Conservation (phyloP, 2,329 filamentous ascomycete genomes). For the Aspergillus ruber region DNA sequence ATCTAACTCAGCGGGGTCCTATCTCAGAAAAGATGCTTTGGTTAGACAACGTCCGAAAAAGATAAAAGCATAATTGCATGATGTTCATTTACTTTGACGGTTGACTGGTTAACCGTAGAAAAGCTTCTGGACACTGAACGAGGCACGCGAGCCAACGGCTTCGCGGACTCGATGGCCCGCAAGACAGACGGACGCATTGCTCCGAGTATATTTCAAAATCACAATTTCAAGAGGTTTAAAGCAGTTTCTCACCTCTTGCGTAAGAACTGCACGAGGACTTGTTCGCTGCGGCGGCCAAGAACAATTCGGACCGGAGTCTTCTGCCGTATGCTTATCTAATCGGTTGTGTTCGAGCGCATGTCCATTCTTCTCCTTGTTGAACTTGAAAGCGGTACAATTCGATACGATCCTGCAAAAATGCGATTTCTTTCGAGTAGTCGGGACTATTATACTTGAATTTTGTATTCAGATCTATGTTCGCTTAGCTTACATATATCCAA, state of each 20-base stretch:
- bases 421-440: background rate
- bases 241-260: background rate
- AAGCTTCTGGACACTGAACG: constrained; percentile 30
- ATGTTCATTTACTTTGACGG: constrained; percentile 25
- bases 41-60: background rate
- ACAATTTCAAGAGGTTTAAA: background rate
- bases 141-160: constrained; percentile 28
- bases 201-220: constrained; percentile 6
- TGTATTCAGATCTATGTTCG: background rate
- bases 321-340: constrained; percentile 26
- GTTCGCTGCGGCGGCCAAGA: constrained; percentile 9
- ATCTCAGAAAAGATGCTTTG: background rate
- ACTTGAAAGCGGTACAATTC: background rate
- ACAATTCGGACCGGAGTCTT: constrained; percentile 16
- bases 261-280: constrained; percentile 5
- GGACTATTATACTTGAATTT: background rate
- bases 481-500: background rate
- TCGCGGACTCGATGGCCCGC: constrained; percentile 33
- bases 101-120: constrained; percentile 27
- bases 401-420: background rate
- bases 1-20: constrained; percentile 84
- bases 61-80: background rate
- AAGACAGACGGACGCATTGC: constrained; percentile 36
- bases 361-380: no score
- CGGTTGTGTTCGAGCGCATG: constrained; percentile 4